Base-by-base conservation (phyloP, 2,329 filamentous ascomycete species). In the Juglanconis sp. region DNA sequence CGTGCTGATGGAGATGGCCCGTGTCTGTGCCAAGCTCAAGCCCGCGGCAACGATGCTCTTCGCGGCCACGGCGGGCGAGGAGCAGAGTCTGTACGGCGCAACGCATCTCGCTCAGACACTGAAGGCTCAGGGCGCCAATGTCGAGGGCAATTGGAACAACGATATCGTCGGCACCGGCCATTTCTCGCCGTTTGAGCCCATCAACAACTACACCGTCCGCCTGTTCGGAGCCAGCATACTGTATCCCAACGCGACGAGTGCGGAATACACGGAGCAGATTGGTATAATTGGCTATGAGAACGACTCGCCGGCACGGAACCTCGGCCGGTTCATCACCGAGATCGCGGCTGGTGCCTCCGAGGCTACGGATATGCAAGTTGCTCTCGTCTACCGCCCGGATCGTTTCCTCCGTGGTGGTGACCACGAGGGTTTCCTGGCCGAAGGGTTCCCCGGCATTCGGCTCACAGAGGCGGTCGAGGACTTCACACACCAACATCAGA, bases 401-500 rank as follows among this genome's bases (percentile, higher is more conserved):
- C 76, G 83, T 10, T 86, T 80, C 69, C 73, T 84, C 5, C 75
- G 83, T 4, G 81, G 83, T 42, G 83, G 83, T 35, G 83, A 86
- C 69, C 83, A 86, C 68, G 71, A 75, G 4, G 75, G 80, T 0
- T 86, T 86, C 68, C 77, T 86, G 11, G 71, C 78, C 48, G 76
- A 77, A n/a, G 83, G 83, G 3, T 86, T 81, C 65, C 73, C 81
- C 4, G 81, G 80, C 0, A 76, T 80, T 13, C 76, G 83, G 2
- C 85, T 83, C 74, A 85, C 82, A 0, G 83, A 86, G 71, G 81
- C 83, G 0, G 76, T 80, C 57, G 83, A 86, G 71, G 74, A 85
- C 67, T 86, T 79, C 67, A 73, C 70, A 4, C 83, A 86, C 66
- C 82, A 86, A 70, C 82, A 86, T 65, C 83, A 86, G 69, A 76